Evolutionary conservation across 495 filamentous ascomycete genomes (phyloP).

Genomic region (Friedmanniomyces simplex): DNA sequence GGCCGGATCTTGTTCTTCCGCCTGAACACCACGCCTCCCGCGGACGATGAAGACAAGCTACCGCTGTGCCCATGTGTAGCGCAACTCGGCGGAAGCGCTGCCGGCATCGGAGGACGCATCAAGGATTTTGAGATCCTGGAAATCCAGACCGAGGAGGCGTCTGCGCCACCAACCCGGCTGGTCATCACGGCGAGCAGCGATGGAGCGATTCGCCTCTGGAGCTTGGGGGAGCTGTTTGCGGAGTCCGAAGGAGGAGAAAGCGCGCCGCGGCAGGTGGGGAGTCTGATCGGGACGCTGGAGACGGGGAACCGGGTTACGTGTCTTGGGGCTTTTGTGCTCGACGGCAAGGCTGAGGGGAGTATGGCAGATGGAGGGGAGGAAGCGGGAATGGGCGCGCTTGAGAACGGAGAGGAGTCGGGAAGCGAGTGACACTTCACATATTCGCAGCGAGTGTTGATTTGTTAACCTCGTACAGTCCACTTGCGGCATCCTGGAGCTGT

Average conservation of each 20-base stretch:
- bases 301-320: slow-evolving; percentile 88
- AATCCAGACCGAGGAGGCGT: slow-evolving; percentile 19
- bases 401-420: slow-evolving; percentile 12
- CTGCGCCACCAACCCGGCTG: slow-evolving; percentile 37
- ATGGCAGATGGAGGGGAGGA: slow-evolving; percentile 39
- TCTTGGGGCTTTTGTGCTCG: slow-evolving; percentile 76
- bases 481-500: no score
- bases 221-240: slow-evolving; percentile 29
- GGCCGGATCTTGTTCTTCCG: slow-evolving; percentile 79
- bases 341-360: slow-evolving; percentile 39
- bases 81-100: slow-evolving; percentile 64
- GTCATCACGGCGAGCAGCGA: slow-evolving; percentile 75
- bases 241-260: slow-evolving; percentile 22
- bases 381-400: slow-evolving; percentile 7
- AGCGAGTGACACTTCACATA: no score
- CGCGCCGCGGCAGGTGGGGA: slow-evolving; percentile 47
- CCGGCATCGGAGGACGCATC: slow-evolving; percentile 57
- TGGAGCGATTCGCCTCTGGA: slow-evolving; percentile 70
- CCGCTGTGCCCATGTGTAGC: slow-evolving; percentile 47
- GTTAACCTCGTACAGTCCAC: no score
- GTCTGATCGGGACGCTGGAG: slow-evolving; percentile 65
- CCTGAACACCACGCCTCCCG: slow-evolving; percentile 33
- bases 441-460: no score
- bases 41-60: slow-evolving; percentile 31
- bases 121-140: slow-evolving; percentile 75